phyloP scores from a whole-genome alignment of 108 stramenopile species.

The Skeletonema grethae region DNA sequence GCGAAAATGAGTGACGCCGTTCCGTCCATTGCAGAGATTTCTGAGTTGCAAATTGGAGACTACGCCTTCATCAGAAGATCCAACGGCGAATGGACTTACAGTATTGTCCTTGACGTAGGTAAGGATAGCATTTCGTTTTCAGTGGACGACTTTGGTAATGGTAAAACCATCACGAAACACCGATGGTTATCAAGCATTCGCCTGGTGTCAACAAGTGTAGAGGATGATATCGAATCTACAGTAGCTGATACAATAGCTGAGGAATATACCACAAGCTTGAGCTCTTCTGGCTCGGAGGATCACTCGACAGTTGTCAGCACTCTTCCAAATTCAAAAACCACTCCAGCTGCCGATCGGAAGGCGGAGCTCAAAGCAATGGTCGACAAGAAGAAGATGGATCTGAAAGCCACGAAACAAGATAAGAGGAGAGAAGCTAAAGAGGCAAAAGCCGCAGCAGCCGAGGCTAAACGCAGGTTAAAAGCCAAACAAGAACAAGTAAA shows the following conservation, averaged over 20 bases:
- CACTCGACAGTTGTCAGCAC: not conserved
- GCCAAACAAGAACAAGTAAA: too few relatives aligned
- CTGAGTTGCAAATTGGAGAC: not conserved
- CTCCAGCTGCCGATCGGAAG: not conserved
- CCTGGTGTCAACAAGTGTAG: not conserved
- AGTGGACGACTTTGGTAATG: not conserved
- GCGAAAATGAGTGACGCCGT: not conserved
- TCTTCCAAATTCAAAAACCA: too few relatives aligned
- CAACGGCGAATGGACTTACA: not conserved
- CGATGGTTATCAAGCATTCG: not conserved
- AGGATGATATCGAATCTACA: too few relatives aligned
- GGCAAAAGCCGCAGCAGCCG: too few relatives aligned
- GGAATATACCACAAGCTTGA: not conserved
- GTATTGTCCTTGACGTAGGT: not conserved
- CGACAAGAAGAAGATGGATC: not conserved
- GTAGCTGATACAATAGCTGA: not conserved
- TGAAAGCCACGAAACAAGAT: not conserved
- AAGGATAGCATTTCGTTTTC: not conserved
- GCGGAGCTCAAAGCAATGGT: not conserved
- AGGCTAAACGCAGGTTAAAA: too few relatives aligned
- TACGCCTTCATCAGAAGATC: not conserved
- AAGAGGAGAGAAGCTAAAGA: too few relatives aligned
- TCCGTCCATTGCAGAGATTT: not conserved
- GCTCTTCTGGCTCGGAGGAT: not conserved
- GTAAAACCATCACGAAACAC: not conserved